Percentiles rank a stretch among this genome's conserved stretches.
These are phyloP conservation scores for Pythium myriotylum DNA, from an alignment of 352 stramenopile genomes.

Conservation along the genomic window DNA sequence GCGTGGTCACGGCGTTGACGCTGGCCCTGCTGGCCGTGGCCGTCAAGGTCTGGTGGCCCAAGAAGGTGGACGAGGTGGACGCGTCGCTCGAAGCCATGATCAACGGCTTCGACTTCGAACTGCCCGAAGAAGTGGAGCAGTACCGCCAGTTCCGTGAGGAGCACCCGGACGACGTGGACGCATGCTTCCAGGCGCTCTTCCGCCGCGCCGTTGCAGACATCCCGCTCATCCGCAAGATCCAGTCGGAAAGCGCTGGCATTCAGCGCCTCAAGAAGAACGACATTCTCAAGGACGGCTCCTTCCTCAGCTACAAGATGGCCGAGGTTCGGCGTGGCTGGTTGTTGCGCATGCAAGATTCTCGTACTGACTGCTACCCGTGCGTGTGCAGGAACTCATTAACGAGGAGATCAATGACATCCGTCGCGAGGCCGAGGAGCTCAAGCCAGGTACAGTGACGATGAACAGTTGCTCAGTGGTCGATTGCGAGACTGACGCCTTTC, in stretches of 20 bases:
- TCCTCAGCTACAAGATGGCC: constrained; percentile 86
- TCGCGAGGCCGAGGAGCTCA: constrained; percentile 77
- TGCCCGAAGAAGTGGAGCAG: constrained; percentile 79
- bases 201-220: constrained; percentile 83
- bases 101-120: constrained; percentile 88
- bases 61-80: constrained; percentile 72
- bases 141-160: constrained; percentile 76
- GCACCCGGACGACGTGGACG: constrained; percentile 63
- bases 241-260: constrained; percentile 84
- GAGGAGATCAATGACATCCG: constrained; percentile 87
- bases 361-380: neutral
- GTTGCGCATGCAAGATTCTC: neutral
- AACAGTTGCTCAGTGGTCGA: neutral
- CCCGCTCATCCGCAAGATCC: constrained; percentile 87
- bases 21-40: constrained; percentile 62
- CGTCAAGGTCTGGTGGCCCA: constrained; percentile 68
- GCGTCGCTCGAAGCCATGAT: constrained; percentile 87
- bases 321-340: constrained; percentile 34
- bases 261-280: constrained; percentile 88
- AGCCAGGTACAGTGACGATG: constrained; percentile 47
- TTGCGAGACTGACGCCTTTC: neutral
- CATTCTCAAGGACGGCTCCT: constrained; percentile 87
- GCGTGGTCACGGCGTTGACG: constrained; percentile 60
- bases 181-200: constrained; percentile 82
- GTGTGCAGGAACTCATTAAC: constrained; percentile 75